Conservation (phyloP, 2,329 filamentous ascomycete genomes). For the Ceratocystis ficicola region DNA sequence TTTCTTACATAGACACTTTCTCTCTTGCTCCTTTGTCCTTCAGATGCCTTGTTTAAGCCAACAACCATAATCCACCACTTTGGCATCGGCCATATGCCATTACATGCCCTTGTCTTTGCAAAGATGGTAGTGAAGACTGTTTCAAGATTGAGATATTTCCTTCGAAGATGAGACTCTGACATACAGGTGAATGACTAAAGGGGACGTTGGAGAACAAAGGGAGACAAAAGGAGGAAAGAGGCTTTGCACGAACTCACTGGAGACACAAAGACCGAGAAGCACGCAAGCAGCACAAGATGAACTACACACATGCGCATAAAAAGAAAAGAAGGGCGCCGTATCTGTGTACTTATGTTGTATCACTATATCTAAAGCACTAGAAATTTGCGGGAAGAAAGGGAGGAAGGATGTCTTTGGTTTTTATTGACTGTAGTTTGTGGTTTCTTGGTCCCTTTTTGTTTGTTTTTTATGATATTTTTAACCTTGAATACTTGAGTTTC, state of each 20-base stretch:
- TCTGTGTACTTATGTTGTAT: conserved; percentile 10
- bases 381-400: background rate
- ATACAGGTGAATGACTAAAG: background rate
- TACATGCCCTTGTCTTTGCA: background rate
- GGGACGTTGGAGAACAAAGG: background rate
- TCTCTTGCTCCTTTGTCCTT: conserved; percentile 1
- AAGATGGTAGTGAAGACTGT: background rate
- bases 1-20: conserved; percentile 1
- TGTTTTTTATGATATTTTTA: conserved; percentile 1
- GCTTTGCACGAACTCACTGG: background rate
- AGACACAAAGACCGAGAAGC: background rate
- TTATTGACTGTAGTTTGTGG: background rate
- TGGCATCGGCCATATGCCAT: background rate
- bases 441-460: background rate
- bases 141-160: too few relatives aligned
- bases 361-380: conserved; percentile 11
- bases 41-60: conserved; percentile 13
- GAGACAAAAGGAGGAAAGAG: background rate
- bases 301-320: background rate
- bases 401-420: background rate
- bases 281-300: too few relatives aligned
- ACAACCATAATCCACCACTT: background rate
- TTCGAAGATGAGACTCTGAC: background rate
- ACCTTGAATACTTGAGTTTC: background rate
- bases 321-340: background rate